Base-by-base conservation (phyloP, 164 flowering plant species). In the Malania oleifera region DNA sequence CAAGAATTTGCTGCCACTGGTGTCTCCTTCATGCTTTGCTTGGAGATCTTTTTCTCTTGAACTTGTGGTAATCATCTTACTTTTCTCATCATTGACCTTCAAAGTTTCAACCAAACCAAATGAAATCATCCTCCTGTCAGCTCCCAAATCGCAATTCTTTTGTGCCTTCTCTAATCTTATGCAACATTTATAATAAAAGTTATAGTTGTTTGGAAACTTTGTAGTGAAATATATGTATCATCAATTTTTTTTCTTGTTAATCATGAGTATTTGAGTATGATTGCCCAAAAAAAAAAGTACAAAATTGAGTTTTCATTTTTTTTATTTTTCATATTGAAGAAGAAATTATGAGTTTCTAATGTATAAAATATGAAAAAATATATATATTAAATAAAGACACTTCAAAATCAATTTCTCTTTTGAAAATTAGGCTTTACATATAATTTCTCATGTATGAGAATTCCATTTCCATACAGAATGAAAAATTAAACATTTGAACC, bases 51-150 rank as follows among this genome's bases (percentile, higher is more conserved):
- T 56, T n/a, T 59, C 73, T 35, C 60, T 63, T 51, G 61, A 52
- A 56, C 34, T 73, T 52, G 70, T 8, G 35, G 14, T 39, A 17
- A 66, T 69, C 77, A 69, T 73, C 66, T 52, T 64, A 60, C 15
- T 46, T 24, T 39, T 61, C 56, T 62, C 65, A 54, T 52, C 26
- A 61, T 37, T 43, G 20, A 40, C 29, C 20, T 50, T 24, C 43
- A 55, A 48, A 22, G n/a, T 19, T 56, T 14, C 19, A 44, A 23
- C 14, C 17, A 26, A 25, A 44, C 24, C 15, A 44, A 19, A 19
- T 5, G 44, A 40, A 40, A 40, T 8, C n/a, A 0, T 11, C 17
- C 17, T 15, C 4, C 13, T 15, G 5, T 18, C 12, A 44, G 24
- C 25, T 11, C 14, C 44, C 1, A 7, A 34, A 7, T 12, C 38